Conservation (phyloP, 2,329 filamentous ascomycete species). For the Stemphylium beticola region DNA sequence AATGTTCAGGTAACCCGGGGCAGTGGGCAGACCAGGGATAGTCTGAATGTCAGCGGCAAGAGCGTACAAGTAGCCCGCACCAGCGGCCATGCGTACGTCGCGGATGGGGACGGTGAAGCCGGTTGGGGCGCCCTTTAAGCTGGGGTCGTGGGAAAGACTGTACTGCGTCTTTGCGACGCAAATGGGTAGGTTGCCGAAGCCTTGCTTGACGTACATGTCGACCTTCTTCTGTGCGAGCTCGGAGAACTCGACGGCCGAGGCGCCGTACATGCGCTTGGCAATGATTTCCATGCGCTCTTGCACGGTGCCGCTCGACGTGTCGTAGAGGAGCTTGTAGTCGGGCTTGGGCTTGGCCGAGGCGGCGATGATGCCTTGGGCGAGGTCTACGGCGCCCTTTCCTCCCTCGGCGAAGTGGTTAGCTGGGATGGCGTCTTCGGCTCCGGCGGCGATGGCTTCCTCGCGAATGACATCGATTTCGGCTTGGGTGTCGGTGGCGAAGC, state of each 20-base stretch:
- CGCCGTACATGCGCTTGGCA: conserved; percentile 92
- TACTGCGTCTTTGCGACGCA: conserved; percentile 99
- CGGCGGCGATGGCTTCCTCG: conserved; percentile 88
- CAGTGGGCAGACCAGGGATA: conserved; percentile 92
- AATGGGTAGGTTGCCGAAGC: conserved; percentile 90
- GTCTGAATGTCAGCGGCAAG: conserved; percentile 98
- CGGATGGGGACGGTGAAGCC: conserved; percentile 95
- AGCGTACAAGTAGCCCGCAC: conserved; percentile 81
- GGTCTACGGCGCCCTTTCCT: conserved; percentile 84
- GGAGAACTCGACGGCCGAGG: conserved; percentile 86
- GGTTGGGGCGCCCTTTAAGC: conserved; percentile 90
- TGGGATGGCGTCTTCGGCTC: conserved; percentile 90
- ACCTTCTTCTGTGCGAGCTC: conserved; percentile 96
- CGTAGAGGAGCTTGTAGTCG: conserved; percentile 86
- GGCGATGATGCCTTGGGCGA: conserved; percentile 84
- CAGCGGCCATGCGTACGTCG: conserved; percentile 91
- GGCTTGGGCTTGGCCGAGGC: conserved; percentile 78
- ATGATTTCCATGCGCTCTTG: conserved; percentile 92
- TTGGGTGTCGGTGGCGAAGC: conserved; percentile 90
- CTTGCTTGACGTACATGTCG: conserved; percentile 90
- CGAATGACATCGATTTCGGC: conserved; percentile 88
- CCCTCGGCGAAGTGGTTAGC: conserved; percentile 98
- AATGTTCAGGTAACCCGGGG: conserved; percentile 93
- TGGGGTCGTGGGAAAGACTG: conserved; percentile 89
- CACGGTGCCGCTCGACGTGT: conserved; percentile 70